Evolutionary conservation across 2,329 filamentous ascomycete species (phyloP), one percentile per base, ranked within the genome.

Genomic region (Geosmithia putterillii): DNA sequence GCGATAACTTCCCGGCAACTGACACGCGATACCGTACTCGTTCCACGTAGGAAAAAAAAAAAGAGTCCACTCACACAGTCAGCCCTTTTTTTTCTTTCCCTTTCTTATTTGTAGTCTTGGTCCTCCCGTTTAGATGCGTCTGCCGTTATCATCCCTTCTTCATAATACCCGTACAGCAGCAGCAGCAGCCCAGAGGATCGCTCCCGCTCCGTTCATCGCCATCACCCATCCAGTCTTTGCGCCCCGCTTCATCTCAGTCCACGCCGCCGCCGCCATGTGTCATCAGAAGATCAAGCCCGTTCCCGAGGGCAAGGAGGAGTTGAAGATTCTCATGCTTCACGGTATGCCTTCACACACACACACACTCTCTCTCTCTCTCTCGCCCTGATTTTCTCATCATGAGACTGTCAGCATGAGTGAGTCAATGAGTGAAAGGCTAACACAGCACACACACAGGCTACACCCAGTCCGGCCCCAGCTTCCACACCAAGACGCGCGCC

Each of bases 401-500:
- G 6, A 8, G 28, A 32, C 28, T 8, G 8, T 8, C 15, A 15
- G 28, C 15, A 32, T 32, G 8, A 32, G 28, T 32, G 15, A 8
- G 15, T 32, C 8, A 32, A 32, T 32, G 28, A 32, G 28, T 15
- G 8, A 8, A 36, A 36, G 6, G 37, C 37, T 39, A 20, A 39
- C 37, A 7, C 17, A 39, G 18, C 7, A 12, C 10, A 12, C 3
- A 8, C 46, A 10, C 45, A 81, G 84, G 90, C 62, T 95, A 81
- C 74, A 95, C 90, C 7, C 90, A 96, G 70, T 94, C 86, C 22
- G 88, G 89, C 4, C 63, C 81, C 4, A 70, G 88, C 49, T 95
- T 95, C 74, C 82, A 79, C 58, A 76, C 82, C 60, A 95, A 95
- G 67, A 94, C 86, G 39, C 85, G 87, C 60, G 86, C 86, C 10